Percentiles rank a stretch among this genome's conserved stretches.
phyloP scores from a whole-genome alignment of 805 yeast genomes.

The Starmerella khaoyaiensis region DNA sequence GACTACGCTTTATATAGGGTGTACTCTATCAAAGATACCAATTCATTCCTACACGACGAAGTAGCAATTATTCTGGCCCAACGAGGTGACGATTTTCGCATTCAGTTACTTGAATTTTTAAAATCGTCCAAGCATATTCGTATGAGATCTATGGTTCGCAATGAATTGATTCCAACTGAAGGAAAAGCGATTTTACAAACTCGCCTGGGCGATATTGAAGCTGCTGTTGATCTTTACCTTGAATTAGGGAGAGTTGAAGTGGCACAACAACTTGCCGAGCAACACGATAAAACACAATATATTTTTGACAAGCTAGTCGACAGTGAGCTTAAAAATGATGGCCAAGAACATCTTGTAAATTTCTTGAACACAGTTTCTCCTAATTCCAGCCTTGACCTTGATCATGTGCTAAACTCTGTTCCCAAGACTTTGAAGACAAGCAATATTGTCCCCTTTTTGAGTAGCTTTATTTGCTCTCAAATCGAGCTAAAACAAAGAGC shows the following conservation, averaged over 20 bases:
- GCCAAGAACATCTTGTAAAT: no score
- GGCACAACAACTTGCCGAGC: conserved; percentile 52
- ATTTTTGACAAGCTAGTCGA: conserved; percentile 11
- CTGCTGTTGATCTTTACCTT: conserved; percentile 49
- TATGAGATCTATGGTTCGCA: conserved; percentile 3
- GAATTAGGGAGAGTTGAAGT: conserved; percentile 41
- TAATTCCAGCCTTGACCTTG: background rate
- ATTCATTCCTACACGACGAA: conserved; percentile 9
- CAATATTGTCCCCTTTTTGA: conserved; percentile 4
- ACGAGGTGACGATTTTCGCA: background rate
- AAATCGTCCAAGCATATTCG: background rate
- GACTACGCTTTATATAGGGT: conserved; percentile 10
- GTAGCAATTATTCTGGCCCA: conserved; percentile 9
- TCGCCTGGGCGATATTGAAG: conserved; percentile 46
- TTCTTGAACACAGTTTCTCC: conserved; percentile 5
- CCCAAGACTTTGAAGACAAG: background rate
- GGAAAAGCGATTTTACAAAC: conserved; percentile 47
- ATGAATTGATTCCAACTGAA: conserved; percentile 2
- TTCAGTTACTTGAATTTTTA: conserved; percentile 3
- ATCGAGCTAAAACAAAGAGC: background rate
- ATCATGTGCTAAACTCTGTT: conserved; percentile 1
- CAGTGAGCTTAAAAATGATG: background rate
- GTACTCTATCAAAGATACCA: background rate
- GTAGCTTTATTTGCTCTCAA: background rate
- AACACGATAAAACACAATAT: conserved; percentile 22